Evolutionary conservation across 345 rosid species (phyloP).

Genomic region (Camelina laxa): DNA sequence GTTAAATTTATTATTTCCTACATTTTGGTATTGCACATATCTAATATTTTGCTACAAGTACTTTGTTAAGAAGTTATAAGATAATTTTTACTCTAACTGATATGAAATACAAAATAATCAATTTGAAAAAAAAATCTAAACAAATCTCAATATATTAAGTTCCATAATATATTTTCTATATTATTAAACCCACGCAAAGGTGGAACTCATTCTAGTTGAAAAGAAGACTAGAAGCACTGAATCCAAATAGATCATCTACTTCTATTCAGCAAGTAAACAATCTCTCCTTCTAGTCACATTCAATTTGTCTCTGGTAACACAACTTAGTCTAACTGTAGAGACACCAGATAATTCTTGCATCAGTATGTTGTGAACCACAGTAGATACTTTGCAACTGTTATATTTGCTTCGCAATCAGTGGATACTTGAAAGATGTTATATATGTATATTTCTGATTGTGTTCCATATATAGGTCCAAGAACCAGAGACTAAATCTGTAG

Average conservation of each 20-base stretch:
- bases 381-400: conserved; percentile 5
- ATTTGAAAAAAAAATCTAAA: too few species aligned
- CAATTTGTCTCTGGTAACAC: conserved; percentile 11
- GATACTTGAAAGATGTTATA: conserved; percentile 38
- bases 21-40: too few species aligned
- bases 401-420: conserved; percentile 1
- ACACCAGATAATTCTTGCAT: background rate
- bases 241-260: conserved; percentile 62
- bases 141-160: too few species aligned
- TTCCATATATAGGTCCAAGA: conserved; percentile 53
- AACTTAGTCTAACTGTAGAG: conserved; percentile 5
- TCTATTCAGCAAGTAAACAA: conserved; percentile 53
- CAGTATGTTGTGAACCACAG: conserved; percentile 10
- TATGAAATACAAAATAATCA: too few species aligned
- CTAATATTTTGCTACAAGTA: too few species aligned
- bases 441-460: conserved; percentile 32
- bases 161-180: too few species aligned
- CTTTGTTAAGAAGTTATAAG: too few species aligned
- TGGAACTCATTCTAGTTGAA: too few species aligned
- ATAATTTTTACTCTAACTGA: too few species aligned
- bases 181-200: too few species aligned
- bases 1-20: too few species aligned
- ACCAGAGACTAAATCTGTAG: conserved; percentile 42
- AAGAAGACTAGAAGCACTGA: conserved; percentile 76
- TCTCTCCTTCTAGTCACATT: conserved; percentile 31